Conservation (phyloP, 176 grass and related monocot genomes). For the Zizania latifolia region DNA sequence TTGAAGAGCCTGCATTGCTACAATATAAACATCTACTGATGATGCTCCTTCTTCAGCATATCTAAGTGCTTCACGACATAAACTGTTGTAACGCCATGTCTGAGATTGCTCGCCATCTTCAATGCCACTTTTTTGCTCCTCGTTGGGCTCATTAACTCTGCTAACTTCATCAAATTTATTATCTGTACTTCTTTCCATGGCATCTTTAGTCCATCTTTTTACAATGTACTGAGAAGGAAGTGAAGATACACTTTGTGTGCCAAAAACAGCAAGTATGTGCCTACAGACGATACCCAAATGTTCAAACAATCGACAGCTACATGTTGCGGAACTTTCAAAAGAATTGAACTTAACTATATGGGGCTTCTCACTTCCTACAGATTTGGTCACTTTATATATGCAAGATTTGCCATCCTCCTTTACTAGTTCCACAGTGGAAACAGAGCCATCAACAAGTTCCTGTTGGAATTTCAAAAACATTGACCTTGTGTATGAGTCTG, state of each 20-base stretch:
- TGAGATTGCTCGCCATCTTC: slow-evolving; percentile 43
- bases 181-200: slow-evolving; percentile 28
- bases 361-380: slow-evolving; percentile 35
- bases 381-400: slow-evolving; percentile 40
- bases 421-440: slow-evolving; percentile 28
- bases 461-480: slow-evolving; percentile 57
- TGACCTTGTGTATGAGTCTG: slow-evolving; percentile 44
- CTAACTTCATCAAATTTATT: slow-evolving; percentile 29
- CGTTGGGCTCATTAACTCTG: slow-evolving; percentile 35
- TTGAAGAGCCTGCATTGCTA: slow-evolving; percentile 60
- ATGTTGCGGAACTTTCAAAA: slow-evolving; percentile 32
- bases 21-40: slow-evolving; percentile 50
- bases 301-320: slow-evolving; percentile 55
- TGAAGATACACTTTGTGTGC: slow-evolving; percentile 23
- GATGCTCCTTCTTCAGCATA: slow-evolving; percentile 60
- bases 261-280: slow-evolving; percentile 45
- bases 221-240: slow-evolving; percentile 50
- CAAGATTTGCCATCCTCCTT: slow-evolving; percentile 26
- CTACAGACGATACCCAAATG: slow-evolving; percentile 46
- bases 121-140: slow-evolving; percentile 30
- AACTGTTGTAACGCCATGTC: slow-evolving; percentile 56
- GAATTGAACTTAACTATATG: slow-evolving; percentile 34
- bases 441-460: slow-evolving; percentile 41
- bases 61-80: slow-evolving; percentile 48
- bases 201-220: slow-evolving; percentile 54